Evolutionary conservation across 148 eudicot genomes (phyloP), one percentile per base, ranked within the genome.

Genomic region (Rheum nobile): DNA sequence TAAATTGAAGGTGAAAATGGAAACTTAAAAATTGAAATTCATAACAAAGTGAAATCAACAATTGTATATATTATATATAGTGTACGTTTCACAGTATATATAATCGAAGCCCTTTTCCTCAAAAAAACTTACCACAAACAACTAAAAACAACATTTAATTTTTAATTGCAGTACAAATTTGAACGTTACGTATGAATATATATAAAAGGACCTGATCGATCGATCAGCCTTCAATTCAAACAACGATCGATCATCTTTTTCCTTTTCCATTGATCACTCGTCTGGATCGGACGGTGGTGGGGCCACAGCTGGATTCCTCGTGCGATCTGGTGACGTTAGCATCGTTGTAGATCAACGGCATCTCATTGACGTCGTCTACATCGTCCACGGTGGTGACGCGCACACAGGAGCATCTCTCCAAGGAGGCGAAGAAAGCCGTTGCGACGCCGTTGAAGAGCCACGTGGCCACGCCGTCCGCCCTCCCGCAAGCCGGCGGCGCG

Each of bases 351-450:
- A 71, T 71, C 73, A 71, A 71, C 19, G 73, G 84, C 39, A 77
- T 4, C 42, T 84, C 86, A 24, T 81, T 77, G 14, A 72, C 21
- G 55, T 84, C 86, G 26, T 84, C 86, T 0, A 16, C 80, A 22
- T 81, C 84, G n/a, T 84, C 86, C 1, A 79, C 86, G 10, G 86
- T 84, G 22, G 77, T 77, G 43, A 84, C 84, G 22, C 86, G 86
- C 0, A 84, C 65, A 59, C 86, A 84, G 3, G 84, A 84, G 69
- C 86, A 84, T 70, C 77, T 79, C 77, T 84, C 86, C 13, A 84
- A 31, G 71, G 86, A 84, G 0, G 84, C 86, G 21, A 84, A 84
- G 76, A 84, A 84, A 2, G 80, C 86, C 17, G 78, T 32, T 3
- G 84, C 71, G 12, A 84, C 75, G 14, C 86, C 84, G 46, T 75